Base-by-base conservation (phyloP, 305 asterid species). In the Rubia peregrina region DNA sequence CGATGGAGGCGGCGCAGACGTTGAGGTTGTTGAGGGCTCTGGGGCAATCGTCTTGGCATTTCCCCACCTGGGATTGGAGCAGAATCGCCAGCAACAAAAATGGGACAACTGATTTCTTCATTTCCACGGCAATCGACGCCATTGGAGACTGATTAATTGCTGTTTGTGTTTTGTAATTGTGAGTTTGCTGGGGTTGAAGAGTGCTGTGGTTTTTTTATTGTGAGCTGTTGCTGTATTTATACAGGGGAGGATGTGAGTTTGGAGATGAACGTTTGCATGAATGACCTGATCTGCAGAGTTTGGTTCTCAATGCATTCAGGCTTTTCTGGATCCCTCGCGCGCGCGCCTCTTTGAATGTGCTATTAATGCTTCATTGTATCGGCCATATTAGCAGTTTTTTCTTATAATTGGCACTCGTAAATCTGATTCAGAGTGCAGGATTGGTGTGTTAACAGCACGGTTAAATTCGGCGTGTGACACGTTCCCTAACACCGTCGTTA, bases 1-100 rank as follows among this genome's bases (percentile, higher is more conserved):
- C 56, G 70, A 85, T 87, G 19, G 78, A 91, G 0, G 86, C 83
- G 12, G 85, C 80, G 21, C 96, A 89, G 6, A 74, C 76, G 9
- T 81, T 87, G 69, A 89, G 83, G 60, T 68, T 79, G 0, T 85
- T 66, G 5, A 85, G 76, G n/a, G 89, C 21, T 7, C 71, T 8
- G 0, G 86, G 59, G 79, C 97, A 89, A 13, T 65, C 77, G 33
- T 42, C 70, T 74, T 77, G 79, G 48, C 86, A 69, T 65, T 65
- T 61, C 5, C 55, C 76, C 72, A 80, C 5, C 26, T 71, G 80
- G 67, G 77, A 67, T 67, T 81, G 82, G 65, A 73, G 72, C 41
- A 82, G 61, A 48, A 84, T 41, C 41, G 71, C 56, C 59, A 76
- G 65, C 7, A 84, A 16, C 73, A 86, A 14, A 44, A 88, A 5